These are phyloP conservation scores for Collybia sordida DNA, from an alignment of 768 basidiomycete species.

Conservation along the genomic window DNA sequence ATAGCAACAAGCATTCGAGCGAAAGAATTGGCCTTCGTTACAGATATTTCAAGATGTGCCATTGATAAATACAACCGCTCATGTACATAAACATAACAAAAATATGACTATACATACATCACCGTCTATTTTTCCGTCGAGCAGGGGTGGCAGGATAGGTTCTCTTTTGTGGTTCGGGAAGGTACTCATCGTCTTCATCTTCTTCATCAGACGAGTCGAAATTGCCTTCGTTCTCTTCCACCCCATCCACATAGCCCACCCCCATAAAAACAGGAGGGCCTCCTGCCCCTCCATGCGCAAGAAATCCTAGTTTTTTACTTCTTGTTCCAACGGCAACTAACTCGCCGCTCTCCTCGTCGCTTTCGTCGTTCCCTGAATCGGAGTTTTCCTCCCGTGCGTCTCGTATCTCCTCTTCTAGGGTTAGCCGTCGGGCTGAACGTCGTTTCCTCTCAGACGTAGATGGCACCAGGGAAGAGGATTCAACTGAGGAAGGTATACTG, in stretches of 20 bases:
- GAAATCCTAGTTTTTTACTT: conserved; percentile 56
- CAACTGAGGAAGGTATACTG: too few relatives aligned
- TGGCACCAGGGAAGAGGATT: background rate
- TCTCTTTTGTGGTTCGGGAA: conserved; percentile 2
- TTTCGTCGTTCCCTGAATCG: conserved; percentile 33
- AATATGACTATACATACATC: background rate
- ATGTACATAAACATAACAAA: background rate
- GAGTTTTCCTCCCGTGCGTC: conserved; percentile 32
- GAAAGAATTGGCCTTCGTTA: too few relatives aligned
- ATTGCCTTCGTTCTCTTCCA: conserved; percentile 27
- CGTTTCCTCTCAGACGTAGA: background rate
- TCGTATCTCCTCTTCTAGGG: conserved; percentile 68
- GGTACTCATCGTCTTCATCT: conserved; percentile 12
- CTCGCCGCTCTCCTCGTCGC: conserved; percentile 49
- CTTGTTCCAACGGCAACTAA: conserved; percentile 55
- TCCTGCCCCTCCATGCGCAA: conserved; percentile 75
- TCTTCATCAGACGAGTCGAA: background rate
- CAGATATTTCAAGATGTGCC: too few relatives aligned
- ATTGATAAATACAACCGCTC: too few relatives aligned
- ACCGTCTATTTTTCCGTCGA: background rate
- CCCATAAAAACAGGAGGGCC: conserved; percentile 73
- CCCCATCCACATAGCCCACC: conserved; percentile 64
- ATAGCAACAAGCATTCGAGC: too few relatives aligned
- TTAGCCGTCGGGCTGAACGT: conserved; percentile 33
- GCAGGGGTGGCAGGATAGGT: background rate